These are phyloP conservation scores for Caryopteris hybrid DNA, from an alignment of 305 asterid genomes.

Conservation along the genomic window DNA sequence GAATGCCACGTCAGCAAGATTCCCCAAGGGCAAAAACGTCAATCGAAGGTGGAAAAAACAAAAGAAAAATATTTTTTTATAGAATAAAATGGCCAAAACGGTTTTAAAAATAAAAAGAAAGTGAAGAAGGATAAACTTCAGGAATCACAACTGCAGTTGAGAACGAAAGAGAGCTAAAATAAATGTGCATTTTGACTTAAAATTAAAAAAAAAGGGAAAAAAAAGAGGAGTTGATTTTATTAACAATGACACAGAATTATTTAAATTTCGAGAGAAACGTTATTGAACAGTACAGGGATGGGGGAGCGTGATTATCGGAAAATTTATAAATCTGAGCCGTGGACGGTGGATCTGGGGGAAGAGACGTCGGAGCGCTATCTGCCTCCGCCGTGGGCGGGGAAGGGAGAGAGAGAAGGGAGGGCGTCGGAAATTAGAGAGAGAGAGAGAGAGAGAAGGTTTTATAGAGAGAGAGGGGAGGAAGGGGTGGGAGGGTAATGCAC, in stretches of 20 bases:
- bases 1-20: slow-evolving; percentile 33
- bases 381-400: slow-evolving; percentile 17
- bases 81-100: slow-evolving; percentile 11
- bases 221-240: slow-evolving; percentile 2
- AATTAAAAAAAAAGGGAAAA: neutral
- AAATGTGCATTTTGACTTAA: slow-evolving; percentile 7
- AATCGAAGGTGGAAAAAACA: neutral
- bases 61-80: neutral
- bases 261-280: neutral
- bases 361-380: neutral
- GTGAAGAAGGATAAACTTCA: neutral
- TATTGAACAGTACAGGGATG: slow-evolving; percentile 9
- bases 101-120: neutral
- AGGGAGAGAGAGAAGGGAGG: neutral
- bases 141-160: slow-evolving; percentile 16
- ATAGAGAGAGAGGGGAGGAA: neutral
- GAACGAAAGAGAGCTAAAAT: neutral
- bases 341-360: slow-evolving; percentile 21
- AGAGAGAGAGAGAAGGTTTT: neutral
- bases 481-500: neutral
- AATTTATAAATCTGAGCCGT: neutral
- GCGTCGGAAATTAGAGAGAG: neutral
- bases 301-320: neutral
- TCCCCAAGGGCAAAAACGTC: slow-evolving; percentile 19
- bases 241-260: slow-evolving; percentile 7